Conservation (phyloP, 129 eudicot species). For the Glebionis coronaria region DNA sequence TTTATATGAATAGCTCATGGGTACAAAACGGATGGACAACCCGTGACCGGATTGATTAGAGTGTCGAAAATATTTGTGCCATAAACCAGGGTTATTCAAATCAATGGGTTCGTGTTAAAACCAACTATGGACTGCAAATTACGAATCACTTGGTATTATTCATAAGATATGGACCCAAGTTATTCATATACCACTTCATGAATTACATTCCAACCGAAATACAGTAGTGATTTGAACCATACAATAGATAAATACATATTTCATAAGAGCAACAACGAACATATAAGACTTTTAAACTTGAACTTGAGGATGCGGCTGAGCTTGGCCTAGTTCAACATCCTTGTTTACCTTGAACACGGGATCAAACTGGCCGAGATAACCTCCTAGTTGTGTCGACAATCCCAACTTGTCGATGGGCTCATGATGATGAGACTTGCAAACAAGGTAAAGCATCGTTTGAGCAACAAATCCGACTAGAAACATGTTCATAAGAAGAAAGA, state of each 20-base stretch:
- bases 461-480: slow-evolving; percentile 32
- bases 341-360: slow-evolving; percentile 26
- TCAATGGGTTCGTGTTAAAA: too few relatives aligned
- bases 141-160: too few relatives aligned
- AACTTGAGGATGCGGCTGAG: slow-evolving; percentile 20
- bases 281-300: slow-evolving; percentile 25
- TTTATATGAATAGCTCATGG: too few relatives aligned
- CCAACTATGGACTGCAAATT: too few relatives aligned
- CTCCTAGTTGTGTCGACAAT: slow-evolving; percentile 37
- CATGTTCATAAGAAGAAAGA: slow-evolving; percentile 28
- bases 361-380: slow-evolving; percentile 24
- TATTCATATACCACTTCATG: neutral
- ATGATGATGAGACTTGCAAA: slow-evolving; percentile 39
- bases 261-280: slow-evolving; percentile 12
- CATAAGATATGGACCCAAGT: too few relatives aligned
- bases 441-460: slow-evolving; percentile 41
- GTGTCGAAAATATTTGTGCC: too few relatives aligned
- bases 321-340: slow-evolving; percentile 37
- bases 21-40: too few relatives aligned
- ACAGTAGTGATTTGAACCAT: slow-evolving; percentile 11
- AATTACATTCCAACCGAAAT: neutral
- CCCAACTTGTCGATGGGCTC: slow-evolving; percentile 33
- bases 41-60: too few relatives aligned
- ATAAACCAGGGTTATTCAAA: too few relatives aligned
- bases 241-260: slow-evolving; percentile 2